phyloP scores from a whole-genome alignment of 306 rosid species.

The Boehmeria nivea region DNA sequence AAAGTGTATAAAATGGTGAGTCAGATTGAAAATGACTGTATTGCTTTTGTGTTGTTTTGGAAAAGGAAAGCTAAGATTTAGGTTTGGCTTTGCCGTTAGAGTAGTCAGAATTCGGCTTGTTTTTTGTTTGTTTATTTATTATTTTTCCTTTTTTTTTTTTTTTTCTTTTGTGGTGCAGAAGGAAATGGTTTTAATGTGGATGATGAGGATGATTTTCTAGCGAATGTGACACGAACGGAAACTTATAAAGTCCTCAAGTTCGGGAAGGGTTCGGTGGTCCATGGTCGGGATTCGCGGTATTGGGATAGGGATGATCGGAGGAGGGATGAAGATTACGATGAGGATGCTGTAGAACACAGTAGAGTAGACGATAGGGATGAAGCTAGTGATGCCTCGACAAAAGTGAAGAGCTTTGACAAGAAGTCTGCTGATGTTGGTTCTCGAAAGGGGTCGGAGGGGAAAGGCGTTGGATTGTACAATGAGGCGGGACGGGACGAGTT shows the following conservation, averaged over 20 bases:
- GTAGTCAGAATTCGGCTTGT: not conserved
- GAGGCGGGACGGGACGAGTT: slow-evolving; percentile 95
- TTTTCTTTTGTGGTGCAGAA: slow-evolving; percentile 39
- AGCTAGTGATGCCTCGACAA: slow-evolving; percentile 24
- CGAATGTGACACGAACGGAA: slow-evolving; percentile 70
- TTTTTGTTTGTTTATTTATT: not conserved
- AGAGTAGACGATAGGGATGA: slow-evolving; percentile 27
- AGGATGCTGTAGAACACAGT: slow-evolving; percentile 45
- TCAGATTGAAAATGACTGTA: not conserved
- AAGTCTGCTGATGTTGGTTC: slow-evolving; percentile 37
- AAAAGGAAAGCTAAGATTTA: not conserved
- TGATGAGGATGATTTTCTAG: slow-evolving; percentile 77
- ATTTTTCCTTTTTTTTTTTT: not conserved
- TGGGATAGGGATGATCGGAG: slow-evolving; percentile 98
- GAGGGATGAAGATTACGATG: slow-evolving; percentile 82
- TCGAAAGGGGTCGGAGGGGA: slow-evolving; percentile 30
- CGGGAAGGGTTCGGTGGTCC: slow-evolving; percentile 64
- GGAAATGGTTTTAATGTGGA: slow-evolving; percentile 32
- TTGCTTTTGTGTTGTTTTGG: not conserved
- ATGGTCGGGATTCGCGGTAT: slow-evolving; percentile 89
- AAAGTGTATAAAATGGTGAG: too few relatives aligned
- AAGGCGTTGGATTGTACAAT: slow-evolving; percentile 70
- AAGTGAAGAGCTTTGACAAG: slow-evolving; percentile 24
- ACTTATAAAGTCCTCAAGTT: slow-evolving; percentile 59
- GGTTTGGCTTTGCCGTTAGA: not conserved